Base-by-base conservation (phyloP, 768 basidiomycete species). In the Trametes coccinea region DNA sequence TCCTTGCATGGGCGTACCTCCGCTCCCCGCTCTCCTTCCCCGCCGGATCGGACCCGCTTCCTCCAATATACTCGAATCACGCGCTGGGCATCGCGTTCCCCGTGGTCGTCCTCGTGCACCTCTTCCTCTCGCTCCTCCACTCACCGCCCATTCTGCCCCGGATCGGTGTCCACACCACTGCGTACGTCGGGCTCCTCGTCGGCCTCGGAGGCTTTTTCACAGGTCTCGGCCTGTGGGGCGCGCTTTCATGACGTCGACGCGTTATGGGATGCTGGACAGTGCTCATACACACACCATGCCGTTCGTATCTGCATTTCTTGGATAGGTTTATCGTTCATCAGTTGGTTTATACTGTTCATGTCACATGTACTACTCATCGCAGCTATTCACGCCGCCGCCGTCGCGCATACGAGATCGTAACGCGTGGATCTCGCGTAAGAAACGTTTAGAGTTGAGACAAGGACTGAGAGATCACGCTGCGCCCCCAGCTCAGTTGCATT, bases 161-260 rank as follows among this genome's bases (percentile, higher is more conserved):
- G 43, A 81, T 93, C 30, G 92, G 92, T 6, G 81, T 92, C 31
- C 92, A 90, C 53, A 84, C 84, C 0, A 87, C 86, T 34, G 90
- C 89, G 29, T 94, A 92, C 72, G 77, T 86, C 9, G 84, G 83
- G 22, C 77, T 85, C 47, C 71, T 93, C 33, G 79, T 89, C 4
- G 84, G 86, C 0, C 74, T 93, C 11, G 87, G 88, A 30, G 77
- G 79, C 41, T 84, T 93, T 66, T 92, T 93, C 70, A 80, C 83
- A 3, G 91, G 89, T 3, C 74, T 93, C 53, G 88, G 83, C 0
- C 73, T 84, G 8, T 93, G 92, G 92, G 85, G 82, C 31, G 90
- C 78, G 5, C 72, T 93, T 53, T 80, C 82, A 29, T 85, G 63
- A 57, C 37, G 30, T 5, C 27, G 34, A 16, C 53, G 43, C 22